Conservation (phyloP, 352 stramenopile genomes). For the Globisporangium spinosum region DNA sequence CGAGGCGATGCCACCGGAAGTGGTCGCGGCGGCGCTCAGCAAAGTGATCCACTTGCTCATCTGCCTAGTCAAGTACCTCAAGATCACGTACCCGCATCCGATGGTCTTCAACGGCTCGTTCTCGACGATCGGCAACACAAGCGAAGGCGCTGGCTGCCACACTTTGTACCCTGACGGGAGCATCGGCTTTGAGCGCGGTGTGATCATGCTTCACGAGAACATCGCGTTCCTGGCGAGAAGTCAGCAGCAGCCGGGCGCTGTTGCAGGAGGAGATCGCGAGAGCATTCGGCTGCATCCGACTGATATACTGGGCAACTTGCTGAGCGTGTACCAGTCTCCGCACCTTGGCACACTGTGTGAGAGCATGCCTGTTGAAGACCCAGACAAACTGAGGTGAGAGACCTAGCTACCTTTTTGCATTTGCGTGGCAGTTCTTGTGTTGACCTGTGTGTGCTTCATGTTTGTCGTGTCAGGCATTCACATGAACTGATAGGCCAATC, state of each 20-base stretch:
- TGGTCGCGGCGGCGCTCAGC: conserved; percentile 62
- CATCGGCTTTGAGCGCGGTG: conserved; percentile 65
- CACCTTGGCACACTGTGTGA: conserved; percentile 42
- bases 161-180: conserved; percentile 83
- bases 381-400: conserved; percentile 22
- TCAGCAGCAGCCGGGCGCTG: conserved; percentile 25
- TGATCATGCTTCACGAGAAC: conserved; percentile 79
- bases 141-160: conserved; percentile 71
- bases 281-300: conserved; percentile 30
- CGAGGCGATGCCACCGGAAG: conserved; percentile 67
- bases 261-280: not conserved
- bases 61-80: conserved; percentile 65
- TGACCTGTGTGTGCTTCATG: not conserved
- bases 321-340: conserved; percentile 44
- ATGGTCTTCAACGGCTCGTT: conserved; percentile 87
- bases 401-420: no score
- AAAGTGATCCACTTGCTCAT: conserved; percentile 77
- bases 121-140: conserved; percentile 81
- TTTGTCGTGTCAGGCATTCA: conserved; percentile 8
- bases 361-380: conserved; percentile 16
- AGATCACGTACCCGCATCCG: conserved; percentile 69
- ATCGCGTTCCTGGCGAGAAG: conserved; percentile 50
- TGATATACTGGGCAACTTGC: conserved; percentile 68
- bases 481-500: conserved; percentile 23
- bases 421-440: not conserved